phyloP scores from a whole-genome alignment of 257 asterid species.

The Solanum corneliomulleri region DNA sequence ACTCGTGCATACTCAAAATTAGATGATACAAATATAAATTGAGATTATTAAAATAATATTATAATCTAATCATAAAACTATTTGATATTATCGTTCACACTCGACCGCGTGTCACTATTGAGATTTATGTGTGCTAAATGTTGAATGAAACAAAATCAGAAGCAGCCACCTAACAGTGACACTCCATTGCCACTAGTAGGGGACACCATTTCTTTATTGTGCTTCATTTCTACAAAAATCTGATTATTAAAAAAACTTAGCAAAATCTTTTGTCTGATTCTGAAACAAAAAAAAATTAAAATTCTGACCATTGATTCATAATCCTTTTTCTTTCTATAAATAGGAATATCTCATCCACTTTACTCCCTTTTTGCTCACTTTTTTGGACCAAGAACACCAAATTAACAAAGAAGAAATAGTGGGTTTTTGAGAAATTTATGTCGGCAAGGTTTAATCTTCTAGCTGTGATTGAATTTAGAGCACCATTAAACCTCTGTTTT shows the following conservation, averaged over 20 bases:
- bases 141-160: not conserved
- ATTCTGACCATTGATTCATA: slow-evolving; percentile 45
- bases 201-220: not conserved
- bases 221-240: not conserved
- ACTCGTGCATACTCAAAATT: not conserved
- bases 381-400: slow-evolving; percentile 5
- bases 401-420: not conserved
- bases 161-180: not conserved
- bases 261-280: slow-evolving; percentile 22
- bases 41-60: no score
- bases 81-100: accelerated
- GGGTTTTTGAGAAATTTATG: slow-evolving; percentile 54
- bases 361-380: slow-evolving; percentile 1
- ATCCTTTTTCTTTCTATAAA: slow-evolving; percentile 30
- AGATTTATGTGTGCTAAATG: slow-evolving; percentile 23
- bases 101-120: not conserved
- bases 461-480: slow-evolving; percentile 30
- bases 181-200: not conserved
- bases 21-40: not conserved
- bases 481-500: slow-evolving; percentile 38
- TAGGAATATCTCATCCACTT: slow-evolving; percentile 21
- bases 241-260: not conserved
- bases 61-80: no score
- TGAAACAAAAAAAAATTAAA: not conserved
- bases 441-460: slow-evolving; percentile 59